Evolutionary conservation across 306 rosid genomes (phyloP).

Genomic region (Leucaena leucocephala): DNA sequence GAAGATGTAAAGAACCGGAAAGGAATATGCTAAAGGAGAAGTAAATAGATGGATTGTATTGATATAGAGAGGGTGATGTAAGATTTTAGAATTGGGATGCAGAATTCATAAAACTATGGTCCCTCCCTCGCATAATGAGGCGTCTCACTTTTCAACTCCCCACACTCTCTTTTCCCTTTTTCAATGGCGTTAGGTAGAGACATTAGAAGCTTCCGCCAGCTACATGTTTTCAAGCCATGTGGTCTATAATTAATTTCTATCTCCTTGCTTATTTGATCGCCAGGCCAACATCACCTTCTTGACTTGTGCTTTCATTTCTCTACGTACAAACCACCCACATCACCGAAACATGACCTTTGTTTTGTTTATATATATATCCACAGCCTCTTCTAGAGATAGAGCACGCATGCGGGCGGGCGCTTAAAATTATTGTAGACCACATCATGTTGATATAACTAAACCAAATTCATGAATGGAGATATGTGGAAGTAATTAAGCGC

Average conservation of each 20-base stretch:
- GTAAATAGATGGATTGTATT: background rate
- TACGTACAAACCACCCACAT: background rate
- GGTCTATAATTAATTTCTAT: background rate
- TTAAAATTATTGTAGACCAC: background rate
- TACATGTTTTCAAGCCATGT: background rate
- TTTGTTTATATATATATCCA: background rate
- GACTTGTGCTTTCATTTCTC: conserved; percentile 1
- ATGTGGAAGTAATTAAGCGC: background rate
- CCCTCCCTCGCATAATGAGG: conserved; percentile 15
- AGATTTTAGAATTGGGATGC: background rate
- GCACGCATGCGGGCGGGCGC: background rate
- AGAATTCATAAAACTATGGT: conserved; percentile 6
- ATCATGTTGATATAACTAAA: background rate
- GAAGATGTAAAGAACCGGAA: background rate
- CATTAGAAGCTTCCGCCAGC: conserved; percentile 38
- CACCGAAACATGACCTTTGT: background rate
- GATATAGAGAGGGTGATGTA: background rate
- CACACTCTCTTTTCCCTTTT: conserved; percentile 22
- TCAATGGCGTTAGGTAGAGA: conserved; percentile 41
- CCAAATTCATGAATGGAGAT: background rate
- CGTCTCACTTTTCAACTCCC: conserved; percentile 29
- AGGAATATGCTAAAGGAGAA: background rate
- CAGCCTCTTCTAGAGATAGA: background rate
- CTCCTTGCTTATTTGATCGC: conserved; percentile 24
- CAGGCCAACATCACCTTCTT: conserved; percentile 35